Conservation (phyloP, 345 rosid species). For the Passiflora organensis region DNA sequence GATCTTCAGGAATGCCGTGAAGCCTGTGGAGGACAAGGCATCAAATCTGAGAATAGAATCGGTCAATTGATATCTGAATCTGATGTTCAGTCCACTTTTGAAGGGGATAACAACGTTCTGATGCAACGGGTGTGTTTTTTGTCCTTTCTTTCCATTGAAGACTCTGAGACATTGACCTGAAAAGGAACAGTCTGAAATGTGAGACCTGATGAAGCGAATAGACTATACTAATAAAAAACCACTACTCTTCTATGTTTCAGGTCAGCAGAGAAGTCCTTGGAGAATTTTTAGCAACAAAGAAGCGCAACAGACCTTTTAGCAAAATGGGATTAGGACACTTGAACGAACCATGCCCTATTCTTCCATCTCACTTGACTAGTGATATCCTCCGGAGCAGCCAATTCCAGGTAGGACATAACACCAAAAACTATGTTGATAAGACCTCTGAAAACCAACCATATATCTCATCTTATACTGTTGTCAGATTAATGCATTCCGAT, state of each 20-base stretch:
- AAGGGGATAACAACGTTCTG: slow-evolving; percentile 86
- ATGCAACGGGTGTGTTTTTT: slow-evolving; percentile 74
- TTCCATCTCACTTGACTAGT: slow-evolving; percentile 66
- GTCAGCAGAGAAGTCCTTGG: slow-evolving; percentile 85
- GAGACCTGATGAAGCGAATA: background rate
- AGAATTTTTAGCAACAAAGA: slow-evolving; percentile 59
- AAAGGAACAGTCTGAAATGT: background rate
- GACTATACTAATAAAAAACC: too few species aligned
- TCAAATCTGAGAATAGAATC: slow-evolving; percentile 79
- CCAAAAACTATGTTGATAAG: background rate
- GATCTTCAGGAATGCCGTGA: slow-evolving; percentile 82
- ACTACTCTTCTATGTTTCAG: slow-evolving; percentile 26
- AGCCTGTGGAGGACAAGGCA: slow-evolving; percentile 95
- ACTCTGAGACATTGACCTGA: background rate
- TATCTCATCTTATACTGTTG: slow-evolving; percentile 3
- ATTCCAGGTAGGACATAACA: slow-evolving; percentile 52
- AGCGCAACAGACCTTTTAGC: slow-evolving; percentile 59
- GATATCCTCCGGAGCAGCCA: slow-evolving; percentile 58
- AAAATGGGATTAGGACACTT: slow-evolving; percentile 82
- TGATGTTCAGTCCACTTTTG: slow-evolving; percentile 91
- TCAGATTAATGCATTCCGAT: slow-evolving; percentile 60
- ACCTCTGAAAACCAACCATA: slow-evolving; percentile 4
- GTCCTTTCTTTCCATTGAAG: too few species aligned
- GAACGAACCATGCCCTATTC: slow-evolving; percentile 54
- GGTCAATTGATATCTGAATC: slow-evolving; percentile 82